Evolutionary conservation across 2,329 filamentous ascomycete species (phyloP).

Genomic region (Fusarium citri): DNA sequence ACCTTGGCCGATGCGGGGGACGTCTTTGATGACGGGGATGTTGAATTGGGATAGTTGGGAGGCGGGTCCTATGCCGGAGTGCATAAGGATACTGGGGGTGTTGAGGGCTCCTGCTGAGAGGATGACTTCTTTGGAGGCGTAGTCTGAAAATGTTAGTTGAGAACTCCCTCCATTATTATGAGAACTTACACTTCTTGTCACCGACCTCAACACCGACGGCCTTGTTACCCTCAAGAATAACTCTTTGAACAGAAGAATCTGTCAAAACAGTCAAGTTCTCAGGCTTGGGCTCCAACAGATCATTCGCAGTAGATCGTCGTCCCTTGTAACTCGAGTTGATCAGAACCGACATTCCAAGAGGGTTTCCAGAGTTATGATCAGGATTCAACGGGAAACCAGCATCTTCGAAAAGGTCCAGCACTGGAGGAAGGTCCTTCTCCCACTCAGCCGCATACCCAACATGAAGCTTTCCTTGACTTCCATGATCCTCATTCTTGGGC

Average conservation of each 20-base stretch:
- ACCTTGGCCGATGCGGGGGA: conserved; percentile 54
- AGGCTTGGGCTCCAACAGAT: conserved; percentile 58
- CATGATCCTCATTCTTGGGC: conserved; percentile 61
- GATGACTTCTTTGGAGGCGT: conserved; percentile 57
- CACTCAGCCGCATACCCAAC: conserved; percentile 61
- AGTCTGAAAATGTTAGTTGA: conserved; percentile 32
- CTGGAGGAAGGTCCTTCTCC: conserved; percentile 60
- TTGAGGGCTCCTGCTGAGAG: conserved; percentile 57
- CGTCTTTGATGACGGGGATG: conserved; percentile 45
- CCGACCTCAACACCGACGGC: conserved; percentile 35
- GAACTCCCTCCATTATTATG: too few relatives aligned
- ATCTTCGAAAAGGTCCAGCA: conserved; percentile 61
- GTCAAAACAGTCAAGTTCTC: conserved; percentile 54
- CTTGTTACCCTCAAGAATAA: conserved; percentile 33
- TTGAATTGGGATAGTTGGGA: conserved; percentile 26
- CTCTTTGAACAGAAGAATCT: conserved; percentile 29
- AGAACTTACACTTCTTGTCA: conserved; percentile 32
- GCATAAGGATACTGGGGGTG: conserved; percentile 58
- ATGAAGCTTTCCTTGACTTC: conserved; percentile 59
- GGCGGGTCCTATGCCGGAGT: conserved; percentile 36
- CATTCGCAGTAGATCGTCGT: conserved; percentile 61
- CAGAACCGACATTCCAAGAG: conserved; percentile 64
- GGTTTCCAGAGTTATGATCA: conserved; percentile 69
- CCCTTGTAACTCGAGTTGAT: conserved; percentile 64
- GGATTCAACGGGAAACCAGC: conserved; percentile 62